Base-by-base conservation (phyloP, 129 eudicot species). In the Solidago caesia region DNA sequence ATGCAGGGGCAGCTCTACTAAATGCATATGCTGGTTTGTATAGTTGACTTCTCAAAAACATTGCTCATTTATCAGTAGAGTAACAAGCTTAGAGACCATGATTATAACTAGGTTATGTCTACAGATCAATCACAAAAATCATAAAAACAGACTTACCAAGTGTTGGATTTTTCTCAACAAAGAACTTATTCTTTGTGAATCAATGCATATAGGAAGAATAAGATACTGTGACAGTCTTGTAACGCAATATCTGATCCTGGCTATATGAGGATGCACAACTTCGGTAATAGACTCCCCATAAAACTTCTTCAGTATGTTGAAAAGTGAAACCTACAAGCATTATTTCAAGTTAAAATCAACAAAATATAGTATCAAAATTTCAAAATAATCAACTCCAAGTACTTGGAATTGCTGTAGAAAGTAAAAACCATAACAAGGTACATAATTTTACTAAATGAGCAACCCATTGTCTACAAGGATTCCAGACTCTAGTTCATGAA, bases 151-250 rank as follows among this genome's bases (percentile, higher is more conserved):
- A 74, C 94, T 83, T 70, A 94, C 99, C 99, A 61, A 95, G 97
- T 9, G 99, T 95, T 12, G 97, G 99, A 76, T 95, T 95, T 78
- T 95, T 95, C 82, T 94, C 99, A 80, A 94, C 87, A 67, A 91
- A 95, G 80, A 95, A 95, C 76, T 91, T 91, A 79, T 95, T 95
- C 81, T 86, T 91, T 10, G 99, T 95, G 67, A 95, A 95, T 13
- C 99, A 87, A 6, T 91, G 97, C 97, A 95, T 89, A 95, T 89
- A 85, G 89, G 99, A 48, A 95, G 97, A 53, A 95, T 95, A 47
- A 95, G 86, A 85, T 91, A 95, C 68, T 83, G 87, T 45, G 97
- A 97, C 74, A 95, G 86, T 71, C 79, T 89, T 39, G 91, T 91
- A 25, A 95, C 96, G 53, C 97, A 96, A 78, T 95, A 91, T 82